phyloP scores from a whole-genome alignment of 805 yeast species.

The Candida chauliodis region DNA sequence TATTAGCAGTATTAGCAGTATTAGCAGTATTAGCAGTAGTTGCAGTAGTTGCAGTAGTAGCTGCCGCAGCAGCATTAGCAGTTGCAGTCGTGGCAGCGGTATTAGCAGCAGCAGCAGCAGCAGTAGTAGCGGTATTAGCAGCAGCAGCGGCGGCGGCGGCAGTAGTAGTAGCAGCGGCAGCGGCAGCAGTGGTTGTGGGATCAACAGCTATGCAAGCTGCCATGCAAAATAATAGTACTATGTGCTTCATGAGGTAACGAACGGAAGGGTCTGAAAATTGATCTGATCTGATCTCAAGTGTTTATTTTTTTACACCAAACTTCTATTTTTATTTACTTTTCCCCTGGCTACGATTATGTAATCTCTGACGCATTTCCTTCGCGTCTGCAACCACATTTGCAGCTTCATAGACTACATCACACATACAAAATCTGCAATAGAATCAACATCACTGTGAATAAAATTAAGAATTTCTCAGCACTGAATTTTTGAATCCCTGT shows the following conservation, averaged over 20 bases:
- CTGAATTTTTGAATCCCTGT: too few species aligned
- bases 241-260: constrained; percentile 1
- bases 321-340: constrained; percentile 1
- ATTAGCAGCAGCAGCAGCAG: constrained; percentile 16
- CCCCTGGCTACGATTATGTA: background rate
- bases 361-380: background rate
- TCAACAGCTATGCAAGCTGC: constrained; percentile 1
- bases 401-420: too few species aligned
- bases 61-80: constrained; percentile 11
- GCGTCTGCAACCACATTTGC: constrained; percentile 36
- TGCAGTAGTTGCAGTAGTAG: constrained; percentile 16
- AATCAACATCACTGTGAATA: too few species aligned
- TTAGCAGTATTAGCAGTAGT: constrained; percentile 15
- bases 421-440: too few species aligned
- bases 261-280: background rate
- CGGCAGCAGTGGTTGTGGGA: constrained; percentile 9
- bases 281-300: constrained; percentile 1
- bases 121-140: constrained; percentile 13
- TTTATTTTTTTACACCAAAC: background rate
- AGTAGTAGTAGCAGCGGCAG: constrained; percentile 11
- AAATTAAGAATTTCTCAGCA: too few species aligned
- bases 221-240: background rate
- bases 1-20: constrained; percentile 15
- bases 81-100: constrained; percentile 6
- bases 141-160: constrained; percentile 17